Percentiles rank a stretch among this genome's conserved stretches.
phyloP scores from a whole-genome alignment of 2,329 filamentous ascomycete genomes.

The Talaromyces piceae region DNA sequence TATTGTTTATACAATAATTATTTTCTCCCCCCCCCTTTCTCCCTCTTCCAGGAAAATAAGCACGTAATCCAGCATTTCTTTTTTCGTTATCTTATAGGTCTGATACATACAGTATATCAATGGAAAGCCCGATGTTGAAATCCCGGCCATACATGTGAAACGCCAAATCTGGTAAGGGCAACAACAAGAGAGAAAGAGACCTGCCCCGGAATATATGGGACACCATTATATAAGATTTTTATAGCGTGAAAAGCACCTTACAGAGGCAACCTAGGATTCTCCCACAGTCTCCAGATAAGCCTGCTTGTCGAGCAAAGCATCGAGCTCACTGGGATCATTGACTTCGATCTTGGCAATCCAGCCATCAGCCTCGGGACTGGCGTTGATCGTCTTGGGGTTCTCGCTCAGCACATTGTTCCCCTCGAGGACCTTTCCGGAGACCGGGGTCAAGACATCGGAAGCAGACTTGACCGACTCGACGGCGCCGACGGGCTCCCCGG shows the following conservation, averaged over 20 bases:
- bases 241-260: background rate
- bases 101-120: too few relatives aligned
- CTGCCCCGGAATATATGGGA: background rate
- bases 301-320: slow-evolving; percentile 67
- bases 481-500: slow-evolving; percentile 81
- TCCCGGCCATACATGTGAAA: background rate
- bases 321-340: slow-evolving; percentile 61
- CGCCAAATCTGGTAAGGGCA: background rate
- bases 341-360: slow-evolving; percentile 91
- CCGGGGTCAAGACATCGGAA: slow-evolving; percentile 90
- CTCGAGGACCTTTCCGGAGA: slow-evolving; percentile 67
- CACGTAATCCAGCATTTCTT: too few relatives aligned
- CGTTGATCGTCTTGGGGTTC: slow-evolving; percentile 80
- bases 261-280: slow-evolving; percentile 32
- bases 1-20: too few relatives aligned
- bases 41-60: too few relatives aligned
- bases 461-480: slow-evolving; percentile 98
- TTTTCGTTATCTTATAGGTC: too few relatives aligned
- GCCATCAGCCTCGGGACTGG: slow-evolving; percentile 79
- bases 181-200: background rate
- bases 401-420: slow-evolving; percentile 71
- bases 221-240: background rate
- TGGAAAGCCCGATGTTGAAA: slow-evolving; percentile 1
- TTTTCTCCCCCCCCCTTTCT: too few relatives aligned
- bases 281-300: slow-evolving; percentile 69